These are phyloP conservation scores for Tulasnella sp. DNA, from an alignment of 768 basidiomycete genomes.

Conservation along the genomic window DNA sequence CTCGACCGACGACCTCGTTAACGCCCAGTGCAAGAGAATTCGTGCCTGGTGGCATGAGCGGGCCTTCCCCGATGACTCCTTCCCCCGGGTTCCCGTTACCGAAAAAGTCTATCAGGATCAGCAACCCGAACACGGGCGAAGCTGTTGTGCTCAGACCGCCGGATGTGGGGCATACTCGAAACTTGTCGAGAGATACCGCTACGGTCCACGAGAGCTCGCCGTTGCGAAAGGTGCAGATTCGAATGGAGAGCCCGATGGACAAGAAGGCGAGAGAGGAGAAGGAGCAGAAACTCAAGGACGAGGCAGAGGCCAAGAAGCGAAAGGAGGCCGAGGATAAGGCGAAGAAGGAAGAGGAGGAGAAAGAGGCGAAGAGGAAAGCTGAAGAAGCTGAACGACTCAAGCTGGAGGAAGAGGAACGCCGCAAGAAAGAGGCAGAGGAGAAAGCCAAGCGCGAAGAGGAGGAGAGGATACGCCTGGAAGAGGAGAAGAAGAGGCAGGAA, in stretches of 20 bases:
- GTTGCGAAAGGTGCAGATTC: constrained; percentile 34
- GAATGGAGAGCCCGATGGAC: constrained; percentile 58
- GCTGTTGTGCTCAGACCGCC: constrained; percentile 55
- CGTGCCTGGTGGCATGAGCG: constrained; percentile 41
- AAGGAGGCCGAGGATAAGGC: constrained; percentile 12
- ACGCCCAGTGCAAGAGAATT: constrained; percentile 60
- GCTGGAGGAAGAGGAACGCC: constrained; percentile 36
- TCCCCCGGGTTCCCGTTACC: constrained; percentile 26
- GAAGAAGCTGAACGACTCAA: constrained; percentile 33
- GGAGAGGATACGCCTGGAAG: constrained; percentile 37
- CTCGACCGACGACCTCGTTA: constrained; percentile 29
- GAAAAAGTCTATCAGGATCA: constrained; percentile 41
- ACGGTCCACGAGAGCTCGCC: constrained; percentile 28
- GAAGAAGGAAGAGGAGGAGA: constrained; percentile 5
- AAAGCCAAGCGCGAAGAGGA: constrained; percentile 12
- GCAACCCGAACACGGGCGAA: constrained; percentile 49
- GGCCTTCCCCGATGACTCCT: not conserved
- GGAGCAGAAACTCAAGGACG: constrained; percentile 8
- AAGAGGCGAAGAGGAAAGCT: constrained; percentile 29
- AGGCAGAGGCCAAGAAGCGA: constrained; percentile 34
- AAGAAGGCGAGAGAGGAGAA: constrained; percentile 40
- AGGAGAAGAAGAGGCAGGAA: constrained; percentile 30
- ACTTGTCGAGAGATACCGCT: constrained; percentile 23
- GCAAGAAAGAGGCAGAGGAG: constrained; percentile 37
- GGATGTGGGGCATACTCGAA: constrained; percentile 36